These are phyloP conservation scores for Bretziella fagacearum DNA, from an alignment of 2,329 filamentous ascomycete genomes.

Conservation along the genomic window DNA sequence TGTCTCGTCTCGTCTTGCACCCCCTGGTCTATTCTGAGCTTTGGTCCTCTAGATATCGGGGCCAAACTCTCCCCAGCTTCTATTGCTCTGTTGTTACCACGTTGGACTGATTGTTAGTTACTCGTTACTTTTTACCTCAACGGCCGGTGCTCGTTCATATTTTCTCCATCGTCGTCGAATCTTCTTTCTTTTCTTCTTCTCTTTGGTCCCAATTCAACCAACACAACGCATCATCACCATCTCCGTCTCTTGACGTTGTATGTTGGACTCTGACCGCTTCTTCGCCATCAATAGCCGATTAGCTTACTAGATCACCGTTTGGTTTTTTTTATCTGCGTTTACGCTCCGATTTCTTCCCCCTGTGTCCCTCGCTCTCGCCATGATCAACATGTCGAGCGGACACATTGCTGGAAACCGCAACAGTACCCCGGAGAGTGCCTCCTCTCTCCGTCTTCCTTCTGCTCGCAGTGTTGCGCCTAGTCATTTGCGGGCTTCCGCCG, in stretches of 20 bases:
- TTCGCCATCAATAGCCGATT: constrained; percentile 1
- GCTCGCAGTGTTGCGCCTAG: constrained; percentile 64
- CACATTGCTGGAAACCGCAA: constrained; percentile 72
- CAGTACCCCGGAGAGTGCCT: constrained; percentile 86
- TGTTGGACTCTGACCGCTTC: no score
- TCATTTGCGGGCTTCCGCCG: constrained; percentile 84
- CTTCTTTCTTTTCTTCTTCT: not conserved
- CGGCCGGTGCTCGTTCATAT: not conserved
- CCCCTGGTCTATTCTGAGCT: constrained; percentile 14
- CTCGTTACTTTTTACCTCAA: not conserved
- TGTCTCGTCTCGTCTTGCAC: constrained; percentile 14
- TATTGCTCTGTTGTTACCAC: constrained; percentile 12
- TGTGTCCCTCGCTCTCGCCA: constrained; percentile 17
- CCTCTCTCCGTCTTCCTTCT: constrained; percentile 65
- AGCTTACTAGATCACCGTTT: not conserved
- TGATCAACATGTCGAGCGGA: constrained; percentile 50
- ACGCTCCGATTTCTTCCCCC: not conserved
- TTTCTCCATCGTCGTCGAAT: not conserved
- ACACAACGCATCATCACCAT: not conserved
- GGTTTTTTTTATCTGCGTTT: constrained; percentile 4
- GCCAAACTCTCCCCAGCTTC: constrained; percentile 10
- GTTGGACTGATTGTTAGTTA: constrained; percentile 6
- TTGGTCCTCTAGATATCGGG: constrained; percentile 13
- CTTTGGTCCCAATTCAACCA: no score
- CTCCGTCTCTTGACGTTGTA: no score